Evolutionary conservation across 257 asterid species (phyloP).

Genomic region (Solanum chiquidenum): DNA sequence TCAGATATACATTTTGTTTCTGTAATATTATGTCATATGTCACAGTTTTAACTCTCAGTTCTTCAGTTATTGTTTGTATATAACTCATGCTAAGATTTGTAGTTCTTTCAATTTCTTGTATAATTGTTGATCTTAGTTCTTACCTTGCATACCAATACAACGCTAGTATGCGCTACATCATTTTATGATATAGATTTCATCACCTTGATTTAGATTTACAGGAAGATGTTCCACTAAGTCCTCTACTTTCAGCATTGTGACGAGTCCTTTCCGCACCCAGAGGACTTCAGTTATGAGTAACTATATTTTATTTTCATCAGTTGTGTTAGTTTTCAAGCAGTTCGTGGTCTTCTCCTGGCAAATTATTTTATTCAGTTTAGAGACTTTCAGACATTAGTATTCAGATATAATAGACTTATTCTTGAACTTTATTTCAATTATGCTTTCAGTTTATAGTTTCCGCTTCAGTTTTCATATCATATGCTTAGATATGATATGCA

Average conservation of each 20-base stretch:
- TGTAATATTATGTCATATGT: neutral
- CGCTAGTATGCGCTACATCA: neutral
- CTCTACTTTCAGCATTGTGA: neutral
- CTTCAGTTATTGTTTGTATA: too few species aligned
- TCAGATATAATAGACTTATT: too few species aligned
- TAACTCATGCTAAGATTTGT: too few species aligned
- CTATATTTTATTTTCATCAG: neutral
- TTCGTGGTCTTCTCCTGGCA: neutral
- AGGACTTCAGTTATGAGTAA: neutral
- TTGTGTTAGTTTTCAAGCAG: neutral
- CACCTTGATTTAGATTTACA: neutral
- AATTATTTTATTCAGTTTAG: too few species aligned
- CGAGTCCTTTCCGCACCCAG: neutral
- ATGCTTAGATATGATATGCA: neutral
- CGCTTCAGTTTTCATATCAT: neutral
- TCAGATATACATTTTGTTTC: too few species aligned
- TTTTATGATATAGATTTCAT: neutral
- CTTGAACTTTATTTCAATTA: neutral
- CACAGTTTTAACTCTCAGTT: neutral
- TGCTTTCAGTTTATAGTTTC: neutral
- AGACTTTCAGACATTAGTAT: too few species aligned
- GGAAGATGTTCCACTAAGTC: neutral
- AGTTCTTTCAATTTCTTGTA: neutral
- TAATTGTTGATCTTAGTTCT: neutral
- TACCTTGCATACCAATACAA: too few species aligned